Evolutionary conservation across 805 yeast species (phyloP).

Genomic region (Cyberlindnera mississippiensis): DNA sequence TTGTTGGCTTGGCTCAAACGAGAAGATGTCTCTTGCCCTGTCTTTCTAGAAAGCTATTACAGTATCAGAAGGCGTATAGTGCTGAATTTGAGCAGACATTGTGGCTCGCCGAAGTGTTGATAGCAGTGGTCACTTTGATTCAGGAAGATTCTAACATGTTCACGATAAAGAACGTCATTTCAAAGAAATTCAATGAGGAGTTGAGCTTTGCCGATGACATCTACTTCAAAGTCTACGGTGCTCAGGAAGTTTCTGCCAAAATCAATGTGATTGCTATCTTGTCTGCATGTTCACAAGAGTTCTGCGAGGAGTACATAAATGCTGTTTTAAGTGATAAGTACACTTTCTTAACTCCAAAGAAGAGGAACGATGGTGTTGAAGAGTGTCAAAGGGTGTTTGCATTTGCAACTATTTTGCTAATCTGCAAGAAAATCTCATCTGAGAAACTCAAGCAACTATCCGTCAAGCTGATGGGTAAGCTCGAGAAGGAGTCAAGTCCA

Average conservation of each 20-base stretch:
- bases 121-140: conserved; percentile 40
- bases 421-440: conserved; percentile 35
- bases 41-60: conserved; percentile 43
- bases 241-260: conserved; percentile 50
- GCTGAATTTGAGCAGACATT: conserved; percentile 35
- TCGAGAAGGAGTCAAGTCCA: conserved; percentile 73
- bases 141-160: conserved; percentile 58
- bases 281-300: conserved; percentile 28
- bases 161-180: conserved; percentile 55
- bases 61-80: conserved; percentile 36
- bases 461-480: conserved; percentile 28
- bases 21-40: conserved; percentile 68
- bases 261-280: conserved; percentile 47
- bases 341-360: conserved; percentile 45
- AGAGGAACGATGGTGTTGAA: conserved; percentile 64
- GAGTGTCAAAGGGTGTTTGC: conserved; percentile 60
- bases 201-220: conserved; percentile 34
- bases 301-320: conserved; percentile 24
- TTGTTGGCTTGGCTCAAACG: conserved; percentile 48
- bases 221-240: conserved; percentile 52
- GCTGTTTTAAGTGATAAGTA: conserved; percentile 30
- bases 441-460: conserved; percentile 28
- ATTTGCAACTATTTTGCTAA: conserved; percentile 47
- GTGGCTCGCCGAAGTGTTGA: conserved; percentile 53
- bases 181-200: conserved; percentile 44